These are phyloP conservation scores for Arxiozyma bovina DNA, from an alignment of 1,139 yeast genomes.

Conservation along the genomic window DNA sequence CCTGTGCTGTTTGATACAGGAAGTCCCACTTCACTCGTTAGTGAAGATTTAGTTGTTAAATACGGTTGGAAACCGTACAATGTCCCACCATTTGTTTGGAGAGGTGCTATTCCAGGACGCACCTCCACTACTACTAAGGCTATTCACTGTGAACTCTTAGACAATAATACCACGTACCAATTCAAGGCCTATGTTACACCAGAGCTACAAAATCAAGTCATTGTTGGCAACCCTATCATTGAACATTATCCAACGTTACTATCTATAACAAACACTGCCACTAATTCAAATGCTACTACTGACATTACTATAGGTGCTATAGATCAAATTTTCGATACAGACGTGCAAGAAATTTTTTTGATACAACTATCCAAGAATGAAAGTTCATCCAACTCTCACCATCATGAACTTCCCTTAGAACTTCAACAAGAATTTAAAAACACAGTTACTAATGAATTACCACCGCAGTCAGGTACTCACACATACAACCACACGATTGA, in stretches of 20 bases:
- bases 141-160: neutral
- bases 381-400: neutral
- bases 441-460: too few relatives aligned
- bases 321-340: too few relatives aligned
- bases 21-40: conserved; percentile 2
- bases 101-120: neutral
- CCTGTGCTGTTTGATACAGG: conserved; percentile 1
- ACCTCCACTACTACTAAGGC: neutral
- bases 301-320: too few relatives aligned
- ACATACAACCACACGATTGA: too few relatives aligned
- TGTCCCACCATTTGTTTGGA: neutral
- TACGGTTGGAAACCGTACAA: neutral
- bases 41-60: neutral
- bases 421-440: neutral
- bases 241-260: neutral
- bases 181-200: neutral
- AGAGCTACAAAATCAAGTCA: neutral
- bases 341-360: too few relatives aligned
- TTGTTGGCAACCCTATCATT: neutral
- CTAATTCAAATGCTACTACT: too few relatives aligned
- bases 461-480: too few relatives aligned
- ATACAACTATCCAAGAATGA: too few relatives aligned
- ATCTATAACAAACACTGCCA: too few relatives aligned
- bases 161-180: neutral
- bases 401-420: neutral